These are phyloP conservation scores for Letharia columbiana DNA, from an alignment of 495 filamentous ascomycete species.

Conservation along the genomic window DNA sequence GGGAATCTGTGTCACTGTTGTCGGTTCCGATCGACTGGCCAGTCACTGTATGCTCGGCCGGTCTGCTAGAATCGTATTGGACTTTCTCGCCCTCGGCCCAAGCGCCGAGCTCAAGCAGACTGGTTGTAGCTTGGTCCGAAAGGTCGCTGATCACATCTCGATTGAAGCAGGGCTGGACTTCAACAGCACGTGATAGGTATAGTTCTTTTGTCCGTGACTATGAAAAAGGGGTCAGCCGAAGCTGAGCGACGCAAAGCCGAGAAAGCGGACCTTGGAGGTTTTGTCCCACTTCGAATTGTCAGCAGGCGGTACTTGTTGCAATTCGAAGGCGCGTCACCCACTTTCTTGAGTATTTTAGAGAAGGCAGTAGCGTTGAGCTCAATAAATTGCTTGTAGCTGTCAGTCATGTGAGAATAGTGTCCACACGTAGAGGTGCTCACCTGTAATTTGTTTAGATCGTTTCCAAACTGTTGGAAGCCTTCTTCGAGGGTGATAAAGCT, in stretches of 20 bases:
- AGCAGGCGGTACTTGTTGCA: constrained; percentile 17
- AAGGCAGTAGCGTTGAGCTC: constrained; percentile 96
- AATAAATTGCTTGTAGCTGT: constrained; percentile 64
- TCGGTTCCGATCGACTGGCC: constrained; percentile 60
- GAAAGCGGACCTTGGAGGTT: constrained; percentile 70
- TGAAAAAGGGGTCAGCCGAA: constrained; percentile 19
- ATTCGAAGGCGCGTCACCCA: constrained; percentile 27
- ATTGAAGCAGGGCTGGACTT: constrained; percentile 98
- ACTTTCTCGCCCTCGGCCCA: constrained; percentile 96
- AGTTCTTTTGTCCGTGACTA: constrained; percentile 93
- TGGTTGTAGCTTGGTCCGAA: constrained; percentile 91
- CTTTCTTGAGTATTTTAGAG: constrained; percentile 97
- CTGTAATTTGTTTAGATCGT: constrained; percentile 91
- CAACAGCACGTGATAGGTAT: constrained; percentile 89
- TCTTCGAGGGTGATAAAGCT: constrained; percentile 91
- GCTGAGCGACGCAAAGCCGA: constrained; percentile 14
- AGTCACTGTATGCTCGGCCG: constrained; percentile 52
- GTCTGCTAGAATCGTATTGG: constrained; percentile 57
- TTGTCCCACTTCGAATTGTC: constrained; percentile 72
- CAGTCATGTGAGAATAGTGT: background rate
- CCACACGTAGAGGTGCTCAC: constrained; percentile 6
- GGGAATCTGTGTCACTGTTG: constrained; percentile 77
- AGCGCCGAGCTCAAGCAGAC: constrained; percentile 81
- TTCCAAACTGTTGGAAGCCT: constrained; percentile 93
- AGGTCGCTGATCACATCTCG: constrained; percentile 90